Percentiles rank a stretch among this genome's conserved stretches.
Conservation (phyloP, 495 filamentous ascomycete species). For the Tuber magnatum region DNA sequence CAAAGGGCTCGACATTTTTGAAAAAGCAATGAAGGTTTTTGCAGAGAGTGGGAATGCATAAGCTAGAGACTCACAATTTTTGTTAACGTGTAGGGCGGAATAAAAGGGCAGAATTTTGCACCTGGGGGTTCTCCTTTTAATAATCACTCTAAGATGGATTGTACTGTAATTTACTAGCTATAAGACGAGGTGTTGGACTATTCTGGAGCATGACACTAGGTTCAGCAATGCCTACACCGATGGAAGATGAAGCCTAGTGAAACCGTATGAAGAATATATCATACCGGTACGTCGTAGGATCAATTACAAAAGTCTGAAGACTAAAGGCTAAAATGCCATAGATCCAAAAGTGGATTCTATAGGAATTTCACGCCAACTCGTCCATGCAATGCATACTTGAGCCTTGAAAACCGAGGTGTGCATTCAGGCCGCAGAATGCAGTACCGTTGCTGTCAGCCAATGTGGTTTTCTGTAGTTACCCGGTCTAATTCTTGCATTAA, state of each 20-base stretch:
- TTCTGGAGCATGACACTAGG: not conserved
- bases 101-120: not conserved
- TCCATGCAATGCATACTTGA: not conserved
- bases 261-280: not conserved
- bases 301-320: not conserved
- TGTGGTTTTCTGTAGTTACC: not conserved
- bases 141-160: not conserved
- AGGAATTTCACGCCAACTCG: not conserved
- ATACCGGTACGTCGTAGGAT: not conserved
- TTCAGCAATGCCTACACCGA: not conserved
- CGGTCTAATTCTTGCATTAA: not conserved
- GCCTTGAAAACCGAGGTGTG: not conserved
- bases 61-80: not conserved
- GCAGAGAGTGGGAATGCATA: not conserved
- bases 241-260: not conserved
- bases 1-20: constrained; percentile 66
- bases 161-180: not conserved
- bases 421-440: not conserved
- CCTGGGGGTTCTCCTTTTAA: not conserved
- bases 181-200: not conserved
- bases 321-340: not conserved
- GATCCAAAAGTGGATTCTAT: not conserved
- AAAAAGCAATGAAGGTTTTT: constrained; percentile 58
- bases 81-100: not conserved
- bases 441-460: not conserved